Evolutionary conservation across 1,284 basidiomycete genomes (phyloP).

Genomic region (Puccinia novopanici): DNA sequence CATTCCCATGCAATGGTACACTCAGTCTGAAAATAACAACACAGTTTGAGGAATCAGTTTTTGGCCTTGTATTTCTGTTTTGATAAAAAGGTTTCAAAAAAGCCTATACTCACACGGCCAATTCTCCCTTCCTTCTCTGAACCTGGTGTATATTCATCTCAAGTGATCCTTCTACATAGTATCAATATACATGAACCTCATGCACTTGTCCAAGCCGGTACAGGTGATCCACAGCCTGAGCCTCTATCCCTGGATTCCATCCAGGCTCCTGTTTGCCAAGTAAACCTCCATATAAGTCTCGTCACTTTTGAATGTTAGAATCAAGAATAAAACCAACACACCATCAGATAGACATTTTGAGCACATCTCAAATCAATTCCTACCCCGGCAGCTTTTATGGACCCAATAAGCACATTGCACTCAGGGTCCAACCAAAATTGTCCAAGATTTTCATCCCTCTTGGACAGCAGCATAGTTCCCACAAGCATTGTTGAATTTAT

Average conservation of each 20-base stretch:
- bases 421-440: background rate
- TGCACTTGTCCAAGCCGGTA: background rate
- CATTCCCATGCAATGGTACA: conserved; percentile 6
- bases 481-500: background rate
- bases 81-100: too few species aligned
- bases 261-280: too few species aligned
- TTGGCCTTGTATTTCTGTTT: background rate
- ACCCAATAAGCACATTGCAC: conserved; percentile 8
- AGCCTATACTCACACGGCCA: background rate
- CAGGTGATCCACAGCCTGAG: background rate
- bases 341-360: conserved; percentile 33
- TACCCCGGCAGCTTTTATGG: background rate
- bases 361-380: conserved; percentile 26
- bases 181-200: conserved; percentile 8
- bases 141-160: conserved; percentile 37
- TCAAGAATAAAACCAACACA: background rate
- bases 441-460: background rate
- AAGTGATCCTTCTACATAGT: background rate
- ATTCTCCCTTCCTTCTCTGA: conserved; percentile 11
- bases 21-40: background rate
- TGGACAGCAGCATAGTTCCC: background rate
- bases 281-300: background rate
- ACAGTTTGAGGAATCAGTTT: background rate
- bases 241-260: conserved; percentile 26
- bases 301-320: background rate